Evolutionary conservation across 495 filamentous ascomycete genomes (phyloP).

Genomic region (Aspergillus funiculosus): DNA sequence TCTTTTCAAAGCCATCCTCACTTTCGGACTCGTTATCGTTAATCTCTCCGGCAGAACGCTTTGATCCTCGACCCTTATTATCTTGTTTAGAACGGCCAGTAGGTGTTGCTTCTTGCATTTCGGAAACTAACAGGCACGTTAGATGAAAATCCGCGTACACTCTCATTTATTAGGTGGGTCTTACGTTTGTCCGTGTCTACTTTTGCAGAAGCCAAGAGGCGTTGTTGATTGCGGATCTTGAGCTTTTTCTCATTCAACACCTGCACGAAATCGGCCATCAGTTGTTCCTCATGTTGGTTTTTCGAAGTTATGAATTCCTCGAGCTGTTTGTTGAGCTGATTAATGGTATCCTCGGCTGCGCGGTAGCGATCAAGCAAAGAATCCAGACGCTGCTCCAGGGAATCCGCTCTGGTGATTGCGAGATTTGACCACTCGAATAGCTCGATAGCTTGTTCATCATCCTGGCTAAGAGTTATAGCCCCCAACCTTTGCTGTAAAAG

Average conservation of each 20-base stretch:
- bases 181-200: constrained; percentile 45
- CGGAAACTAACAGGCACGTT: constrained; percentile 25
- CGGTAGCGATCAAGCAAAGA: constrained; percentile 41
- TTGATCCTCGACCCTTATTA: constrained; percentile 28
- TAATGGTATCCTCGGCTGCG: constrained; percentile 42
- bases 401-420: constrained; percentile 38
- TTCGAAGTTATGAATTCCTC: constrained; percentile 62
- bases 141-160: background rate
- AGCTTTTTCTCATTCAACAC: constrained; percentile 83
- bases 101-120: constrained; percentile 20
- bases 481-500: constrained; percentile 65
- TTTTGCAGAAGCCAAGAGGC: constrained; percentile 56
- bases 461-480: constrained; percentile 52
- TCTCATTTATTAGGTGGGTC: background rate
- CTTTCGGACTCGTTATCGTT: constrained; percentile 32
- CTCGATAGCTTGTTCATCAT: constrained; percentile 59
- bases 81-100: constrained; percentile 9
- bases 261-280: constrained; percentile 64
- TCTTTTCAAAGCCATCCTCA: constrained; percentile 51
- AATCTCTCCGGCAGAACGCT: constrained; percentile 34
- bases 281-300: constrained; percentile 58
- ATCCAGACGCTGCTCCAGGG: constrained; percentile 41
- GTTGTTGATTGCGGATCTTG: constrained; percentile 81
- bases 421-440: constrained; percentile 68
- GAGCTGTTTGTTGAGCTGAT: constrained; percentile 51